phyloP scores from a whole-genome alignment of 495 filamentous ascomycete species.

The Pyrenula aspistea region DNA sequence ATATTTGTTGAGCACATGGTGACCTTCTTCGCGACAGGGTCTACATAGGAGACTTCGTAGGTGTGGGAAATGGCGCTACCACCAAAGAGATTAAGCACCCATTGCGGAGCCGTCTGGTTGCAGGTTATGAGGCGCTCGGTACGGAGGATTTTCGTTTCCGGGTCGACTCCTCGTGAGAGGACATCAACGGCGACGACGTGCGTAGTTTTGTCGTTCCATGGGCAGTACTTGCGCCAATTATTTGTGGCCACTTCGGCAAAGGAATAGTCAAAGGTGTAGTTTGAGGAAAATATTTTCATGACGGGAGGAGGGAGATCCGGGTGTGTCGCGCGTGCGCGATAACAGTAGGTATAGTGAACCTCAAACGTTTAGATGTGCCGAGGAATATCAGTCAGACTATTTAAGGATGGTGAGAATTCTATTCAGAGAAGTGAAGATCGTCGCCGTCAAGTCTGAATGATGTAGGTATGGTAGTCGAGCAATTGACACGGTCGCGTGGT shows the following conservation, averaged over 20 bases:
- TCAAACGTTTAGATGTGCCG: no score
- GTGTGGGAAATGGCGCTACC: slow-evolving; percentile 67
- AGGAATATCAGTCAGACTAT: no score
- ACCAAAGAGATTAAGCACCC: slow-evolving; percentile 67
- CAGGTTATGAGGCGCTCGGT: slow-evolving; percentile 97
- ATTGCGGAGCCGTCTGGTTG: slow-evolving; percentile 76
- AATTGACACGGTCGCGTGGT: no score
- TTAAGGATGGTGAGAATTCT: no score
- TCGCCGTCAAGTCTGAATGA: no score
- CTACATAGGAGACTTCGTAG: slow-evolving; percentile 91
- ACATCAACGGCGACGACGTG: slow-evolving; percentile 95
- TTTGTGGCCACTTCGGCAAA: slow-evolving; percentile 99
- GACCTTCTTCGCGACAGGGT: slow-evolving; percentile 66
- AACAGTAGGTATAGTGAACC: no score
- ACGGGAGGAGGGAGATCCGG: no score
- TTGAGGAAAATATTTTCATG: slow-evolving; percentile 92
- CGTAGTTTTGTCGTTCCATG: slow-evolving; percentile 91
- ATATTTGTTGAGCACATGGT: slow-evolving; percentile 91
- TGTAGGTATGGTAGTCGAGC: no score
- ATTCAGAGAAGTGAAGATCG: no score
- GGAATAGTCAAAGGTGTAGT: slow-evolving; percentile 86
- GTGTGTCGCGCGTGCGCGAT: no score
- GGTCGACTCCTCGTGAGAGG: slow-evolving; percentile 67
- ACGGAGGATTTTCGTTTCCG: slow-evolving; percentile 75
- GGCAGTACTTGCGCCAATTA: slow-evolving; percentile 98